Base-by-base conservation (phyloP, 306 rosid species). In the Arachis stenosperma region DNA sequence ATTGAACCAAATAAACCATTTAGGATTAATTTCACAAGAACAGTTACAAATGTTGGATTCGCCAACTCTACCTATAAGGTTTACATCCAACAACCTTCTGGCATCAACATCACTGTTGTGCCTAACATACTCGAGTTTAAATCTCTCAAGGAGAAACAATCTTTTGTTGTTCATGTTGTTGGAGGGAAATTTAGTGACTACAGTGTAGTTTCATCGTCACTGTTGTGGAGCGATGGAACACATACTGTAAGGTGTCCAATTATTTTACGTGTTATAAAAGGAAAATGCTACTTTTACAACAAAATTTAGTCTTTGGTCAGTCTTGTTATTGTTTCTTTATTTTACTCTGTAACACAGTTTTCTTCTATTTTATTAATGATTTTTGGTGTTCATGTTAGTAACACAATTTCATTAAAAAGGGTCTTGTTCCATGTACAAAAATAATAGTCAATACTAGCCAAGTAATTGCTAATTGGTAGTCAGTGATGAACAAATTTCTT, bases 1-100 rank as follows among this genome's bases (percentile, higher is more conserved):
- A 81, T 80, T 47, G 0, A 13, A 2, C 22, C 42, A n/a, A 5
- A 8, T n/a, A 83, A 30, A 41, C 67, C 67, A 7, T 61, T 61
- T 61, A n/a, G 0, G 22, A 42, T 59, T 15, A 59, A 36, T 33
- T 59, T 59, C 13, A 59, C 17, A 0, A 59, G 65, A 59, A 36
- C 65, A 4, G 65, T 59, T 5, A 59, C 22, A 59, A 59, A 59
- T 6, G 46, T 60, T 60, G 44, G 65, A 9, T 60, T 13, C 9
- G 10, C 44, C 12, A 36, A 60, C 17, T 36, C 65, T 3, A 33
- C 65, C 44, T 36, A 60, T 12, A 60, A 60, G 65, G 65, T 2
- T 9, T 12, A 3, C 6, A 17, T 60, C 9, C 10, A 1, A 12
- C 22, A 13, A 33, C 30, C 13, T 36, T 33, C 22, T 5, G 3